Evolutionary conservation across 306 rosid genomes (phyloP).

Genomic region (Amphicarpaea edgeworthii): DNA sequence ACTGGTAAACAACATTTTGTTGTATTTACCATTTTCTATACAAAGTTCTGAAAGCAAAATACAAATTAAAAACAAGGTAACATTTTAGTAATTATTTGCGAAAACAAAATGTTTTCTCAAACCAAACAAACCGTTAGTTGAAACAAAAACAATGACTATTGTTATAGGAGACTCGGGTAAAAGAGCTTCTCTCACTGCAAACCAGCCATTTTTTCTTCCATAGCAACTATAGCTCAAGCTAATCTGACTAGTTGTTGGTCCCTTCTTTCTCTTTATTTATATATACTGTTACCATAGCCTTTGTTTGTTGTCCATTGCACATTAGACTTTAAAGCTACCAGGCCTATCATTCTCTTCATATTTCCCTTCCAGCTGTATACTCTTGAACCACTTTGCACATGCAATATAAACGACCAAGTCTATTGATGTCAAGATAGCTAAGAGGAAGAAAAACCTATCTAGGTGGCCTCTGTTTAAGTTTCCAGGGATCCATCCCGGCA

Average conservation of each 20-base stretch:
- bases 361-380: slow-evolving; percentile 65
- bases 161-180: slow-evolving; percentile 49
- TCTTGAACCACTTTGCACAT: slow-evolving; percentile 66
- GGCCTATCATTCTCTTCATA: slow-evolving; percentile 53
- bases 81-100: neutral
- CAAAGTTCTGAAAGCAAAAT: slow-evolving; percentile 12
- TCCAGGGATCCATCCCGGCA: slow-evolving; percentile 77
- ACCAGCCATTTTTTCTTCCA: slow-evolving; percentile 27
- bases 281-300: slow-evolving; percentile 50
- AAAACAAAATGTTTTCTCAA: neutral
- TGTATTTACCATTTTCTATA: slow-evolving; percentile 11
- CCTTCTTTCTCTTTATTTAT: slow-evolving; percentile 64
- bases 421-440: slow-evolving; percentile 59
- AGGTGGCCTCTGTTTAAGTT: slow-evolving; percentile 69
- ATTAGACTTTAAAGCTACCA: slow-evolving; percentile 65
- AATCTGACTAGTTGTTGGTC: slow-evolving; percentile 42
- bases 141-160: slow-evolving; percentile 15
- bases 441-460: slow-evolving; percentile 75
- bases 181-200: slow-evolving; percentile 45
- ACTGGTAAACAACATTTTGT: slow-evolving; percentile 5
- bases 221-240: slow-evolving; percentile 16
- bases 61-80: neutral
- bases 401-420: slow-evolving; percentile 59
- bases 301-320: slow-evolving; percentile 28
- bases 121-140: slow-evolving; percentile 26